Conservation (phyloP, 768 basidiomycete species). For the Amanita subjunquillea region DNA sequence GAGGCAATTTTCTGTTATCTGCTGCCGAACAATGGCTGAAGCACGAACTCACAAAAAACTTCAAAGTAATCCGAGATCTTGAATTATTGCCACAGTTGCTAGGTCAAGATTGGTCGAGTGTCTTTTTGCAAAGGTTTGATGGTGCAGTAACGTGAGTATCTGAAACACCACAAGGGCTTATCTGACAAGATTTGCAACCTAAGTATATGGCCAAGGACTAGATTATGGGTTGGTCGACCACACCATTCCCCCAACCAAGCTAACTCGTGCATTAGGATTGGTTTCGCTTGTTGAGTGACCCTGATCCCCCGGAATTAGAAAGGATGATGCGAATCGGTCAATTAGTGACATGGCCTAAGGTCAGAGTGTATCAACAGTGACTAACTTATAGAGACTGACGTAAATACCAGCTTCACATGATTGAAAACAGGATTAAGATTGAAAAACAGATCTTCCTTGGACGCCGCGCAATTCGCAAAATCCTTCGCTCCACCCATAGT, state of each 20-base stretch:
- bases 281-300: constrained; percentile 77
- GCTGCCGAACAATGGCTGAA: constrained; percentile 94
- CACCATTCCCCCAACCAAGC: constrained; percentile 1
- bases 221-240: constrained; percentile 40
- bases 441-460: constrained; percentile 78
- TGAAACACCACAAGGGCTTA: too few relatives aligned
- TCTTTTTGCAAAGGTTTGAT: constrained; percentile 92
- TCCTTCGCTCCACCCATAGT: constrained; percentile 11
- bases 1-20: constrained; percentile 88
- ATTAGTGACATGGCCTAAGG: constrained; percentile 95
- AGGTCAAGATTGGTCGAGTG: constrained; percentile 93
- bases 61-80: constrained; percentile 94
- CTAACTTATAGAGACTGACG: neutral
- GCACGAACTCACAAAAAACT: constrained; percentile 92
- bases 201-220: constrained; percentile 81
- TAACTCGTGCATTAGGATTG: constrained; percentile 49
- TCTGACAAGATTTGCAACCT: constrained; percentile 13
- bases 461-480: constrained; percentile 56
- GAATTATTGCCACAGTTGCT: constrained; percentile 90
- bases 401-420: constrained; percentile 70
- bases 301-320: constrained; percentile 66
- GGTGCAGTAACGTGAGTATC: constrained; percentile 70
- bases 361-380: constrained; percentile 16
- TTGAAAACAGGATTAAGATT: constrained; percentile 80
- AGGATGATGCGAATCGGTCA: constrained; percentile 86